phyloP scores from a whole-genome alignment of 805 yeast genomes.

The Clavispora phyllophila region DNA sequence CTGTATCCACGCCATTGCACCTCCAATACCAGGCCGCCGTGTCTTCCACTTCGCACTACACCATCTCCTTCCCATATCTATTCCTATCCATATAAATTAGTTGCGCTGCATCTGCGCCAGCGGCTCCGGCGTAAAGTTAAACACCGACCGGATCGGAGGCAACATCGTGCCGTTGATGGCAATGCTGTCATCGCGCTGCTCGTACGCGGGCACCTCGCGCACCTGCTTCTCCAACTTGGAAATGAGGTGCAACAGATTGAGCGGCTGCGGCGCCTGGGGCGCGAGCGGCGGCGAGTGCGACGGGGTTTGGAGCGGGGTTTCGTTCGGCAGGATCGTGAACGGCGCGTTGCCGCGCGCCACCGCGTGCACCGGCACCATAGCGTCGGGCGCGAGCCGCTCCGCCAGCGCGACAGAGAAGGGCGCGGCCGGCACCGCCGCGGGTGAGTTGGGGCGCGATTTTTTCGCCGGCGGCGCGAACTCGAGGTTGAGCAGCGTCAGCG shows the following conservation, averaged over 20 bases:
- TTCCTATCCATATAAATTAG: neutral
- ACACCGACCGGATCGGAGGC: slow-evolving; percentile 39
- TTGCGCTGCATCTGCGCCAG: neutral
- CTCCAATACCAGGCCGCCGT: too few relatives aligned
- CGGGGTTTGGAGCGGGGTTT: slow-evolving; percentile 48
- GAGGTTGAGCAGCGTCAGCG: slow-evolving; percentile 31
- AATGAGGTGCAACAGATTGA: slow-evolving; percentile 20
- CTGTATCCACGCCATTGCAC: too few relatives aligned
- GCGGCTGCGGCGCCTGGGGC: slow-evolving; percentile 17
- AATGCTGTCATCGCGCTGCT: slow-evolving; percentile 21
- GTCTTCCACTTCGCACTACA: neutral
- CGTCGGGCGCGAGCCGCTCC: neutral
- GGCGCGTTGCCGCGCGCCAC: slow-evolving; percentile 13
- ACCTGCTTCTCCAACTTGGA: slow-evolving; percentile 22
- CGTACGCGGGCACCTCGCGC: slow-evolving; percentile 7
- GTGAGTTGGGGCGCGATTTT: slow-evolving; percentile 47
- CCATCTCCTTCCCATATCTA: neutral
- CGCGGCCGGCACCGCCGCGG: slow-evolving; percentile 17
- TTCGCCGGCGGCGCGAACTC: slow-evolving; percentile 33
- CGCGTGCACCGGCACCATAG: slow-evolving; percentile 3
- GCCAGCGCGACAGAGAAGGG: neutral
- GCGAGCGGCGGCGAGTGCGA: slow-evolving; percentile 43
- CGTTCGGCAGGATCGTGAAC: slow-evolving; percentile 32
- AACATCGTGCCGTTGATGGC: slow-evolving; percentile 37
- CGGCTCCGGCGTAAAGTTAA: slow-evolving; percentile 19